Conservation (phyloP, 2,329 filamentous ascomycete genomes). For the Cladorrhinum sp. region DNA sequence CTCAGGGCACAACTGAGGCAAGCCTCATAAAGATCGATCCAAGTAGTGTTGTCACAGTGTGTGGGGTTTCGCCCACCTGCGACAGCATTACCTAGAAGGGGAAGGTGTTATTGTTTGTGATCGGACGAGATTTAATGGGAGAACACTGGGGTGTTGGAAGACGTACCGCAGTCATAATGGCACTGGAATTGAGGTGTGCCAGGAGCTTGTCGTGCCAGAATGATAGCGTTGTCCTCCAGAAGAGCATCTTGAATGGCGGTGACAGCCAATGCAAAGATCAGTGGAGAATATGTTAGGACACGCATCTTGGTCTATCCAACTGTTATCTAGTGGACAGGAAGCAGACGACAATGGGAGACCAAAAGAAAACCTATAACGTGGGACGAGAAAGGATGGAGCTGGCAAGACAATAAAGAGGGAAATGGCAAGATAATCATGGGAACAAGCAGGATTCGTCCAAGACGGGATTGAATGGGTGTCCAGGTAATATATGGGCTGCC, state of each 20-base stretch:
- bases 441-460: neutral
- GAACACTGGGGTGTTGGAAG: neutral
- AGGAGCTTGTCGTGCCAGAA: constrained; percentile 45
- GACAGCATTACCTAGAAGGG: constrained; percentile 32
- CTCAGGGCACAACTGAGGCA: constrained; percentile 46
- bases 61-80: constrained; percentile 34
- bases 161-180: constrained; percentile 50
- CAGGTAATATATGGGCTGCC: neutral
- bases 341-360: too few species aligned
- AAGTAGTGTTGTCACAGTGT: constrained; percentile 39
- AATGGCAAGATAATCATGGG: neutral
- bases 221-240: constrained; percentile 15
- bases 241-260: constrained; percentile 12
- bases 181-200: constrained; percentile 46
- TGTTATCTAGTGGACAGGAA: neutral
- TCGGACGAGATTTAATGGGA: too few species aligned
- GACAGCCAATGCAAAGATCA: constrained; percentile 9
- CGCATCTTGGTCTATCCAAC: constrained; percentile 1
- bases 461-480: neutral
- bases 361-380: neutral
- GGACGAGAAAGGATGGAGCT: neutral
- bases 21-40: constrained; percentile 40
- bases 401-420: neutral
- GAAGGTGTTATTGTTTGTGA: constrained; percentile 9
- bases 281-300: neutral